phyloP scores from a whole-genome alignment of 202 grass and related monocot species.

The Hordeum pubiflorum region DNA sequence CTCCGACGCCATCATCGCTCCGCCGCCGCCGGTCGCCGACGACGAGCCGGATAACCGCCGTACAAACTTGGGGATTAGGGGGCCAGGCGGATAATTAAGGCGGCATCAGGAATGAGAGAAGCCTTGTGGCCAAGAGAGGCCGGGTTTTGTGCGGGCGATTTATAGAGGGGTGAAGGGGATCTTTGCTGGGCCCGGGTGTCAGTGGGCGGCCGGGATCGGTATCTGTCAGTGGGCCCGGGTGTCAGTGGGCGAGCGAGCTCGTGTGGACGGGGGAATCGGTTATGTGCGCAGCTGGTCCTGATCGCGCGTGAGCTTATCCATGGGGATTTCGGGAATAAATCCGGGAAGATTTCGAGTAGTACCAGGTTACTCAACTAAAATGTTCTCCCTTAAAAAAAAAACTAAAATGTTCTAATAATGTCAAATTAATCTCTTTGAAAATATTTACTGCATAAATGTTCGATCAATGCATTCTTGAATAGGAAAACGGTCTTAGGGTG shows the following conservation, averaged over 20 bases:
- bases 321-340: not conserved
- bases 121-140: not conserved
- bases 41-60: not conserved
- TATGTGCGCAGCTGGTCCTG: conserved; percentile 3
- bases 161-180: conserved; percentile 13
- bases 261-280: not conserved
- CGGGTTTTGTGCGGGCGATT: not conserved
- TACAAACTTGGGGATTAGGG: not conserved
- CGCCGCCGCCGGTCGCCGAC: not conserved
- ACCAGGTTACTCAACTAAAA: not conserved
- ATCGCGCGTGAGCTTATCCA: not conserved
- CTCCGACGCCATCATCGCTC: conserved; percentile 49
- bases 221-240: not conserved
- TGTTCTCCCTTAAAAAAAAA: too few relatives aligned
- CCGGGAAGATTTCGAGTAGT: not conserved
- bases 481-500: too few relatives aligned
- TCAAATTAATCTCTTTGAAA: too few relatives aligned
- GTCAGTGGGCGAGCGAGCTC: not conserved
- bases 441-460: too few relatives aligned
- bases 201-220: not conserved
- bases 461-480: too few relatives aligned
- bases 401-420: too few relatives aligned
- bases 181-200: not conserved
- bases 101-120: not conserved
- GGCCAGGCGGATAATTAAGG: not conserved